A percentile compares a stretch with the other conserved stretches of the same genome.
These are phyloP conservation scores for Candida tammaniensis DNA, from an alignment of 805 yeast species.

Conservation along the genomic window DNA sequence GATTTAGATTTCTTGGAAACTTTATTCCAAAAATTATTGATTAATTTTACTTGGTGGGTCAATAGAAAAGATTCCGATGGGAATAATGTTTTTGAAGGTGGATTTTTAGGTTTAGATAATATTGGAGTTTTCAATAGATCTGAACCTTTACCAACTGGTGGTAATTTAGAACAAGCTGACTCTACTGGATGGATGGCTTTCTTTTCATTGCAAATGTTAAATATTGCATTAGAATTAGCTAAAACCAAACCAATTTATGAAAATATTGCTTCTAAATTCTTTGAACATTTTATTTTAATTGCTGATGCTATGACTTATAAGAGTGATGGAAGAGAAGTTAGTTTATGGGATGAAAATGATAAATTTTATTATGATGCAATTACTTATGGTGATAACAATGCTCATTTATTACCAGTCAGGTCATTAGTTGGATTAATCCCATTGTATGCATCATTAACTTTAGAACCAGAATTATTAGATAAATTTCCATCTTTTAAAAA, in stretches of 20 bases:
- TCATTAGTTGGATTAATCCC: slow-evolving; percentile 92
- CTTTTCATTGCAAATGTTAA: slow-evolving; percentile 84
- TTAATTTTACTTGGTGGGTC: slow-evolving; percentile 98
- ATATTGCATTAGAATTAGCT: slow-evolving; percentile 87
- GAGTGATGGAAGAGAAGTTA: slow-evolving; percentile 46
- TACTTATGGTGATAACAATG: slow-evolving; percentile 67
- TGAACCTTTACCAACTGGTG: slow-evolving; percentile 92
- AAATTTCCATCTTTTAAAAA: slow-evolving; percentile 80
- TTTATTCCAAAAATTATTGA: slow-evolving; percentile 85
- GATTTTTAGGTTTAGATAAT: slow-evolving; percentile 88
- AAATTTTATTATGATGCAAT: slow-evolving; percentile 90
- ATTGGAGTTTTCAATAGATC: slow-evolving; percentile 91
- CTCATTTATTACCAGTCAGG: slow-evolving; percentile 75
- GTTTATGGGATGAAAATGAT: slow-evolving; percentile 88
- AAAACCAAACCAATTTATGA: slow-evolving; percentile 83
- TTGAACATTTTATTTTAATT: slow-evolving; percentile 86
- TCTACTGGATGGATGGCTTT: slow-evolving; percentile 99
- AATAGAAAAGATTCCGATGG: slow-evolving; percentile 86
- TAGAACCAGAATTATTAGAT: slow-evolving; percentile 78
- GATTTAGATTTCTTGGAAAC: slow-evolving; percentile 83
- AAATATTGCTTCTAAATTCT: slow-evolving; percentile 90
- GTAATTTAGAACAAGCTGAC: slow-evolving; percentile 87
- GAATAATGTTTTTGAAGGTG: slow-evolving; percentile 89
- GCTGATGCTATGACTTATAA: slow-evolving; percentile 90
- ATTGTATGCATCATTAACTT: slow-evolving; percentile 79